These are phyloP conservation scores for Aleurites moluccanus DNA, from an alignment of 441 rosid species.

Conservation along the genomic window DNA sequence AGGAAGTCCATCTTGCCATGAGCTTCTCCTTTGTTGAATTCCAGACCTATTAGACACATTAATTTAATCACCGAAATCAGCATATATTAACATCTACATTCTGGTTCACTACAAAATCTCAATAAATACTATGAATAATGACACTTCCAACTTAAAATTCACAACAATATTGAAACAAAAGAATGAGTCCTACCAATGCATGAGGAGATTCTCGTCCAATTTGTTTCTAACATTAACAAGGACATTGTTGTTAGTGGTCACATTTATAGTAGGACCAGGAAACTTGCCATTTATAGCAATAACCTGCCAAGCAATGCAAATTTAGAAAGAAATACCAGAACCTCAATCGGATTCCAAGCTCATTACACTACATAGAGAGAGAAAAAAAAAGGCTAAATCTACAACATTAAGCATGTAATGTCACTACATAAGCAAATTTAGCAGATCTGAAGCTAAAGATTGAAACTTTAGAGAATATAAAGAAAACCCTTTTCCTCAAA, in stretches of 20 bases:
- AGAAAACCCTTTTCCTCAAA: slow-evolving; percentile 27
- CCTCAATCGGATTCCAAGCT: slow-evolving; percentile 21
- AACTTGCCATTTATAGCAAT: slow-evolving; percentile 85
- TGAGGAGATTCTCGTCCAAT: slow-evolving; percentile 77
- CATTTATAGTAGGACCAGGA: slow-evolving; percentile 86
- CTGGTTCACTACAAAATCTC: neutral
- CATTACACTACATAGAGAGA: slow-evolving; percentile 5
- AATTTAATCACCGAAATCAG: slow-evolving; percentile 6
- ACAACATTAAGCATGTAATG: slow-evolving; percentile 1
- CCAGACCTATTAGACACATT: slow-evolving; percentile 63
- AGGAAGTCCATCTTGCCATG: slow-evolving; percentile 96
- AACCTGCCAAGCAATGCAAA: slow-evolving; percentile 57
- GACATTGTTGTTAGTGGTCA: slow-evolving; percentile 82
- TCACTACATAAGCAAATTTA: slow-evolving; percentile 9
- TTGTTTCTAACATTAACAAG: slow-evolving; percentile 80
- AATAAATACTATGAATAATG: neutral
- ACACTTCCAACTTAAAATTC: neutral
- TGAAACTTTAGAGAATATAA: slow-evolving; percentile 31
- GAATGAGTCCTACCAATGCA: slow-evolving; percentile 62
- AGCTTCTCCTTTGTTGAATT: slow-evolving; percentile 76
- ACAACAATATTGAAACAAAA: neutral
- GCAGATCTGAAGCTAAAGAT: slow-evolving; percentile 51
- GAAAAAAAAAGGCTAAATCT: slow-evolving; percentile 10
- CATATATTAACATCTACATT: neutral
- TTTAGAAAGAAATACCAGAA: slow-evolving; percentile 18